These are phyloP conservation scores for Schizophyllum commune DNA, from an alignment of 1,284 basidiomycete genomes.

Conservation along the genomic window DNA sequence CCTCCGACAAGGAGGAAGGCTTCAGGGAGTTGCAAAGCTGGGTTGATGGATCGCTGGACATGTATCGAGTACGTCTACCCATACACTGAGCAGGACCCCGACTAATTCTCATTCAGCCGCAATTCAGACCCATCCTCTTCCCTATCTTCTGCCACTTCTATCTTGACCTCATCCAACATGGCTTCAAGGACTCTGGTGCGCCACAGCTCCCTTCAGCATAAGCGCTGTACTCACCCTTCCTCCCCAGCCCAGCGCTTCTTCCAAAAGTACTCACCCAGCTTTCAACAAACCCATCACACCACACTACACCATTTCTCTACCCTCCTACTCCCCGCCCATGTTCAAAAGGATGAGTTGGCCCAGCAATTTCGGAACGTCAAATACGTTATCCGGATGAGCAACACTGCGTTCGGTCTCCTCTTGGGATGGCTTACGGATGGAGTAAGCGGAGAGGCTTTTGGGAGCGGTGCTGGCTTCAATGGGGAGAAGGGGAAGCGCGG, in stretches of 20 bases:
- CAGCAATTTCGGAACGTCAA: slow-evolving; percentile 87
- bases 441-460: slow-evolving; percentile 77
- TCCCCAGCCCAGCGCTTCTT: slow-evolving; percentile 69
- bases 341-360: slow-evolving; percentile 77
- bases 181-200: slow-evolving; percentile 84
- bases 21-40: slow-evolving; percentile 88
- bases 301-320: slow-evolving; percentile 80
- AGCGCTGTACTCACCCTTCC: slow-evolving; percentile 2
- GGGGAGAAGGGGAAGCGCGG: slow-evolving; percentile 77
- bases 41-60: slow-evolving; percentile 86
- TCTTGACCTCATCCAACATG: slow-evolving; percentile 87
- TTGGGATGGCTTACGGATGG: slow-evolving; percentile 96
- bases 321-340: slow-evolving; percentile 78
- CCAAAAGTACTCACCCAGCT: slow-evolving; percentile 59
- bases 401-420: slow-evolving; percentile 87
- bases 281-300: slow-evolving; percentile 63
- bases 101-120: slow-evolving; percentile 49
- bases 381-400: slow-evolving; percentile 86
- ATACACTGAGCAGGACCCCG: slow-evolving; percentile 1
- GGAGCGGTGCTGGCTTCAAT: slow-evolving; percentile 75
- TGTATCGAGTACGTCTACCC: slow-evolving; percentile 60
- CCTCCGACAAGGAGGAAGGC: slow-evolving; percentile 83
- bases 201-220: slow-evolving; percentile 9
- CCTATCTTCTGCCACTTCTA: slow-evolving; percentile 98
- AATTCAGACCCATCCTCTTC: slow-evolving; percentile 88